phyloP scores from a whole-genome alignment of 495 filamentous ascomycete genomes.

The Podospora sp. region DNA sequence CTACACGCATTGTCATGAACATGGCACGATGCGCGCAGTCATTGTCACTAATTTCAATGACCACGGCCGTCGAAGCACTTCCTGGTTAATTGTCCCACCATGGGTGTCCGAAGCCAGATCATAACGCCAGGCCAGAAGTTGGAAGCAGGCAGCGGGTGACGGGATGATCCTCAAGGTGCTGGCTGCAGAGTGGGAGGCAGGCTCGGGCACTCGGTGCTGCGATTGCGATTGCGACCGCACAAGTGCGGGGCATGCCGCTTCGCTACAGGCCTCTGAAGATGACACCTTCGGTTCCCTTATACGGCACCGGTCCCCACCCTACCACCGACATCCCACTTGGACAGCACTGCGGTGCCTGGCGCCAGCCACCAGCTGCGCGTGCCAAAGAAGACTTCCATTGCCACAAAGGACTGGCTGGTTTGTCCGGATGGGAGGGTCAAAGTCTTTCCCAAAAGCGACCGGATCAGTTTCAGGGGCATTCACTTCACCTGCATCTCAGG shows the following conservation, averaged over 20 bases:
- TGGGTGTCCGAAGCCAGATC: slow-evolving; percentile 24
- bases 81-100: slow-evolving; percentile 35
- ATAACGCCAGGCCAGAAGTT: slow-evolving; percentile 9
- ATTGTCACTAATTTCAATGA: slow-evolving; percentile 33
- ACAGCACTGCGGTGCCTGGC: neutral
- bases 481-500: neutral
- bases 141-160: slow-evolving; percentile 4
- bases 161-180: neutral
- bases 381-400: neutral
- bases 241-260: neutral
- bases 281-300: neutral
- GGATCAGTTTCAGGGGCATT: neutral
- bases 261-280: slow-evolving; percentile 1
- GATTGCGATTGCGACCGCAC: slow-evolving; percentile 1
- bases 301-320: neutral
- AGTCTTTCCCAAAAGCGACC: neutral
- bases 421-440: neutral
- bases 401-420: neutral
- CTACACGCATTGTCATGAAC: slow-evolving; percentile 22
- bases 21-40: slow-evolving; percentile 23
- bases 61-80: slow-evolving; percentile 24
- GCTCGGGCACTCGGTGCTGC: neutral
- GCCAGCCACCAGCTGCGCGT: neutral
- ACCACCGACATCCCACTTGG: neutral
- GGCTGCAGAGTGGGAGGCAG: neutral